Evolutionary conservation across 495 filamentous ascomycete genomes (phyloP), one percentile per base, ranked within the genome.

Genomic region (Penicillium paradoxum): DNA sequence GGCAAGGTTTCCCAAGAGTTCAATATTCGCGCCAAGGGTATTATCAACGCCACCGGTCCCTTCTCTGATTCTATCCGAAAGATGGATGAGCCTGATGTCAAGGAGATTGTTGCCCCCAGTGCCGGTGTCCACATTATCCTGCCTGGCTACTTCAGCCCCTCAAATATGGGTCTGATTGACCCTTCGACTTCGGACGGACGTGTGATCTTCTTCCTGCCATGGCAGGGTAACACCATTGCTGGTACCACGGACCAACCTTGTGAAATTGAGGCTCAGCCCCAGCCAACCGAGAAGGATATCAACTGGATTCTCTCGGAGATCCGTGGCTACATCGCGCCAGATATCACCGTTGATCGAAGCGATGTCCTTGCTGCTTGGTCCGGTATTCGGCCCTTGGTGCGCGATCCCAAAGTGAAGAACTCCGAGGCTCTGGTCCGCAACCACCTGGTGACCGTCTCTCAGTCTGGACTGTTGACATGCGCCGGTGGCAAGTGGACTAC

Each of bases 401-500:
- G 91, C 61, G 92, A 98, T 67, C 93, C 93, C 44, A 90, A 92
- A 65, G 90, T 89, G 36, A 87, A 86, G 66, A 95, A 92, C 68
- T 96, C 93, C 6, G 86, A 97, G 67, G 91, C 92, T 3, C 83
- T 98, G 27, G 93, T 98, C 24, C 90, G 93, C 46, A 97, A 93
- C 70, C 93, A 98, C 66, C 79, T 98, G 49, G 84, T 98, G 62
- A 87, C 92, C 53, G 80, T 92, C 22, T 96, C 92, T 10, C 68
- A 79, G 1, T 91, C 89, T 8, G 93, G 93, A 3, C 83, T 98
- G 25, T 68, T 98, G 45, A 98, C 93, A 37, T 91, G 89, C 66
- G 90, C 92, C n/a, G 93, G 93, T 54, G 93, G 93, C 18, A 97
- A 97, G 73, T 98, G 93, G 93, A 98, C 93, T 3, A 98, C 93